Evolutionary conservation across 345 rosid species (phyloP), one percentile per base, ranked within the genome.

Genomic region (Salix koriyanagi): DNA sequence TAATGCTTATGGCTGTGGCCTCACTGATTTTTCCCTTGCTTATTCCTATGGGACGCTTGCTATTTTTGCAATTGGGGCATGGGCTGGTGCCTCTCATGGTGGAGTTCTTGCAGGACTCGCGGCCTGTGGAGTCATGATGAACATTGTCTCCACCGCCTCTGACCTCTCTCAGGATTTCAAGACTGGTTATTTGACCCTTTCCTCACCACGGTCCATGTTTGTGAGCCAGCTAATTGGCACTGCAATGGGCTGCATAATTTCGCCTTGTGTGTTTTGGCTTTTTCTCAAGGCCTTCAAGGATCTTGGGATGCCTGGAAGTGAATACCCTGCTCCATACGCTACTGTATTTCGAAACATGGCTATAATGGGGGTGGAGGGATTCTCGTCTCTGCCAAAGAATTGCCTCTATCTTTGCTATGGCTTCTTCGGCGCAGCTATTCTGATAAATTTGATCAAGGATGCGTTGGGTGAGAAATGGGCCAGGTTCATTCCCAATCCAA

Each of bases 401-500:
- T 65, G 67, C 21, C 67, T 65, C 39, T 26, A 65, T 16, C 84
- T 88, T 79, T 86, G 89, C 62, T 86, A 78, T 1, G 82, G 76
- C 11, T 87, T 87, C 80, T 87, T 87, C 14, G 60, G 65, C 0
- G 85, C 83, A 0, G 85, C 89, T n/a, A 25, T 84, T 0, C 2
- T 58, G 62, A 70, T 87, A 0, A 87, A 87, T 66, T 48, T 71
- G 26, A 4, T 87, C 30, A 76, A 71, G 70, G 87, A 87, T 14
- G 6, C 16, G 0, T 39, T 81, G 4, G 69, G 72, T 1, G 10
- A 11, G 9, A 80, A 41, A 16, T 54, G 73, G 54, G 66, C 79
- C 23, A 70, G 70, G 77, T 83, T 66, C 13, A 70, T 84, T 48
- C 89, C 87, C 18, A 69, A 82, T 8, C 89, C 87, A 6, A 84